Conservation (phyloP, 2,329 filamentous ascomycete species). For the Alternaria sp. region DNA sequence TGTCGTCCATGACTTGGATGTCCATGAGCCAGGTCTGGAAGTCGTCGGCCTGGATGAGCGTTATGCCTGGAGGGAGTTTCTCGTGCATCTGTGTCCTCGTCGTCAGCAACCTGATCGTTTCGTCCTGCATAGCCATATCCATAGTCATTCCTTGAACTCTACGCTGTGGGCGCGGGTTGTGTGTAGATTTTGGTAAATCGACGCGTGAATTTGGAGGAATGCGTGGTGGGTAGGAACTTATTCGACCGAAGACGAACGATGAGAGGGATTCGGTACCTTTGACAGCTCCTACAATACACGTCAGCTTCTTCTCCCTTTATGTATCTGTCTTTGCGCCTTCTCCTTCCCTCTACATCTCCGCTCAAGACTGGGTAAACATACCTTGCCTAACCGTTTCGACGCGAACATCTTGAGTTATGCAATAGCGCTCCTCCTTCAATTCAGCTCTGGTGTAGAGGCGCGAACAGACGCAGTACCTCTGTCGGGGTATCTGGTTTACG, state of each 20-base stretch:
- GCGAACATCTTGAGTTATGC: conserved; percentile 57
- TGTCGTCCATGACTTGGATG: conserved; percentile 87
- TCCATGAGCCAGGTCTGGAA: conserved; percentile 93
- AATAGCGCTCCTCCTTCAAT: neutral
- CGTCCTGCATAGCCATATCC: neutral
- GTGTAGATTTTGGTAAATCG: neutral
- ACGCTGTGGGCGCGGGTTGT: neutral
- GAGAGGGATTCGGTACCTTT: conserved; percentile 26
- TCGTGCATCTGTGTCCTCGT: conserved; percentile 60
- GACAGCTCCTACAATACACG: conserved; percentile 22
- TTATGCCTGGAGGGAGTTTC: conserved; percentile 73
- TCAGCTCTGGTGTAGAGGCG: neutral
- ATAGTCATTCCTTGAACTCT: neutral
- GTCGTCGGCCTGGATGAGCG: conserved; percentile 80
- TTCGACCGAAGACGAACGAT: neutral
- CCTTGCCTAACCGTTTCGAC: conserved; percentile 59
- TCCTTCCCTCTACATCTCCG: neutral
- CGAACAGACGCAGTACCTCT: neutral
- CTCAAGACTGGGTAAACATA: conserved; percentile 32
- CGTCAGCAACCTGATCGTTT: neutral
- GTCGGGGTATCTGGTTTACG: neutral
- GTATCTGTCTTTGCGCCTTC: neutral
- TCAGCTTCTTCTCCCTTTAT: conserved; percentile 4
- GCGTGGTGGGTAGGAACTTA: neutral
- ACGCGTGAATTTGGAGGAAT: neutral